Percentiles rank a stretch among this genome's conserved stretches.
Evolutionary conservation across 2,329 filamentous ascomycete genomes (phyloP).

Genomic region (Gnomoniopsis sp.): DNA sequence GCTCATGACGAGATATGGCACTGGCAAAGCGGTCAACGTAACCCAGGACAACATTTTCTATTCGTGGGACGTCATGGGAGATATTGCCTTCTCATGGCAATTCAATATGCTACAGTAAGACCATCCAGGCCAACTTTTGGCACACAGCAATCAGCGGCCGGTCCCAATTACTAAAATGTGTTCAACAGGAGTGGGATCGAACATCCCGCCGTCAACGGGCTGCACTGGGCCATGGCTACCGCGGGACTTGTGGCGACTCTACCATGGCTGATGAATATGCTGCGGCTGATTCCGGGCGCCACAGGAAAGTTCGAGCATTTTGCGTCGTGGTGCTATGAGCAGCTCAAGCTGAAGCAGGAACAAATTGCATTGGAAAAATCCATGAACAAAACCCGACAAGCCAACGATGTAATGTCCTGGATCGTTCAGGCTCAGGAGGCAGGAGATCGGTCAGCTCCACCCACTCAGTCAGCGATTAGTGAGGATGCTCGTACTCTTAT

Average conservation of each 20-base stretch:
- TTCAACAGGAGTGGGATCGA: slow-evolving; percentile 27
- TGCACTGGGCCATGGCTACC: slow-evolving; percentile 10
- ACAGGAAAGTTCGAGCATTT: slow-evolving; percentile 30
- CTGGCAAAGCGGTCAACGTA: slow-evolving; percentile 7
- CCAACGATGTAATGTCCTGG: slow-evolving; percentile 29
- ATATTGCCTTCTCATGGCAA: slow-evolving; percentile 33
- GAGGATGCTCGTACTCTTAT: slow-evolving; percentile 26
- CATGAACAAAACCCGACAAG: no score
- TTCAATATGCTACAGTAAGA: slow-evolving; percentile 38
- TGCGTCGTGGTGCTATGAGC: slow-evolving; percentile 30
- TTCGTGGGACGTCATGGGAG: slow-evolving; percentile 11
- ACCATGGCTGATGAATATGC: slow-evolving; percentile 30
- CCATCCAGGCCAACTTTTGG: no score
- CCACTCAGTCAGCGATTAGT: slow-evolving; percentile 1
- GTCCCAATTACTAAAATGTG: no score
- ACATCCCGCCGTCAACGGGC: slow-evolving; percentile 27
- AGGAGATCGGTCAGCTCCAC: slow-evolving; percentile 23
- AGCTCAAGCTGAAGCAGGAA: slow-evolving; percentile 26
- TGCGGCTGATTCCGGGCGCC: slow-evolving; percentile 29
- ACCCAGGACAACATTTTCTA: slow-evolving; percentile 7
- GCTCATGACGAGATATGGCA: neutral
- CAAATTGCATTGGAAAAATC: no score
- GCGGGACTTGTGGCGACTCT: neutral
- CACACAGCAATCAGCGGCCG: no score
- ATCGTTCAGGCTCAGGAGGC: slow-evolving; percentile 22